Evolutionary conservation across 2,329 filamentous ascomycete species (phyloP).

Genomic region (Aureobasidium sp.): DNA sequence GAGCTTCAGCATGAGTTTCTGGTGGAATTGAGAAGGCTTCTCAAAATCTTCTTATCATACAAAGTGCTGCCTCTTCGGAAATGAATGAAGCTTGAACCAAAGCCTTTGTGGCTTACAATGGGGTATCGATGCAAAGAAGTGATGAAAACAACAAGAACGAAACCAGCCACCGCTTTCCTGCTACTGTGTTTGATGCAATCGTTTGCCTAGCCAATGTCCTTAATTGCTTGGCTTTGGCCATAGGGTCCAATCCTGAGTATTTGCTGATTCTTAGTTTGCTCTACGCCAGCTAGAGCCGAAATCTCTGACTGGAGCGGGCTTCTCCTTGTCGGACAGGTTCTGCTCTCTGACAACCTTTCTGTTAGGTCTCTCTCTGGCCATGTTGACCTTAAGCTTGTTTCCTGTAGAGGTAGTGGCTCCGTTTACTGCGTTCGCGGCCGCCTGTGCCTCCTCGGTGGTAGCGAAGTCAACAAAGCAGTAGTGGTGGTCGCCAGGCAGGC

Average conservation of each 20-base stretch:
- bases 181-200: background rate
- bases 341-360: conserved; percentile 12
- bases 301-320: conserved; percentile 12
- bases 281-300: conserved; percentile 16
- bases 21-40: conserved; percentile 61
- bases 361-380: conserved; percentile 17
- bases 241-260: background rate
- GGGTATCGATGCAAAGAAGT: conserved; percentile 7
- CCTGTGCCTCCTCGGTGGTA: conserved; percentile 22
- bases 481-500: conserved; percentile 18
- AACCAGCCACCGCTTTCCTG: background rate
- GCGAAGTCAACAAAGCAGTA: conserved; percentile 29
- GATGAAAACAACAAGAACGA: background rate
- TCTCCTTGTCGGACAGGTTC: background rate
- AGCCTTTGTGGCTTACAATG: conserved; percentile 7
- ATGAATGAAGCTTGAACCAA: background rate
- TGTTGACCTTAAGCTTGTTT: conserved; percentile 20
- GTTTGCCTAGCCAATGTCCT: background rate
- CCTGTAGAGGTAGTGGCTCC: conserved; percentile 21
- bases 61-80: background rate
- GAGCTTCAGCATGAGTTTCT: conserved; percentile 94
- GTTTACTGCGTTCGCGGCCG: conserved; percentile 22
- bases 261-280: background rate
- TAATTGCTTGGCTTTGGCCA: background rate
- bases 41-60: background rate